Percentiles rank a stretch among this genome's conserved stretches.
phyloP scores from a whole-genome alignment of 345 rosid species.

The Eucalyptus urophylla region DNA sequence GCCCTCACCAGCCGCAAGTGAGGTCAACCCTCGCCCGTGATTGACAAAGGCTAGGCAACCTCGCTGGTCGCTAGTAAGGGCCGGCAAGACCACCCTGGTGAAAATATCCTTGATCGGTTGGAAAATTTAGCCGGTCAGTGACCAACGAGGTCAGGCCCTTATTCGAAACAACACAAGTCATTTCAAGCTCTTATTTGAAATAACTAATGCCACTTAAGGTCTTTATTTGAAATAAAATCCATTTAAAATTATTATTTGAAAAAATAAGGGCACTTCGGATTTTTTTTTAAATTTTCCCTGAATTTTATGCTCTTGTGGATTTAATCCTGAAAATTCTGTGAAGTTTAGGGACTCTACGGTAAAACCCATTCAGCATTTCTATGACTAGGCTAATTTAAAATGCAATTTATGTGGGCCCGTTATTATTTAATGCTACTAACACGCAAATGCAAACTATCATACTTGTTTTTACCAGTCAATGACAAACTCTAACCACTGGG shows the following conservation, averaged over 20 bases:
- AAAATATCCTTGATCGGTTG: fast-evolving
- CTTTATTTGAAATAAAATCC: fast-evolving
- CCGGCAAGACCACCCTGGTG: no score
- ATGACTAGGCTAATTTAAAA: not conserved
- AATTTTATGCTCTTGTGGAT: not conserved
- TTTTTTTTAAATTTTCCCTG: no score
- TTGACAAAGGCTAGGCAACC: no score
- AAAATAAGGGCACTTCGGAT: fast-evolving
- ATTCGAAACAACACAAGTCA: no score
- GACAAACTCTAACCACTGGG: no score
- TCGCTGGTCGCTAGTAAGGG: no score
- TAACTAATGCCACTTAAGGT: fast-evolving
- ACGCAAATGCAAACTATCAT: not conserved
- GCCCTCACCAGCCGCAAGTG: no score
- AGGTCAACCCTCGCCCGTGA: no score
- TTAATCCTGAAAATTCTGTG: not conserved
- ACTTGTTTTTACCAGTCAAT: no score
- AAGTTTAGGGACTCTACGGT: not conserved
- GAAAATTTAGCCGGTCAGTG: no score
- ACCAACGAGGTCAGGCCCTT: fast-evolving
- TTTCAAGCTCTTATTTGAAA: no score
- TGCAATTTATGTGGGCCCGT: not conserved
- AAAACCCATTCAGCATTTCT: not conserved
- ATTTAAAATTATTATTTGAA: no score
- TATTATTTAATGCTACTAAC: not conserved